These are phyloP conservation scores for button mushroom (Agaricus bisporus) DNA, from an alignment of 768 basidiomycete genomes.

Conservation along the genomic window DNA sequence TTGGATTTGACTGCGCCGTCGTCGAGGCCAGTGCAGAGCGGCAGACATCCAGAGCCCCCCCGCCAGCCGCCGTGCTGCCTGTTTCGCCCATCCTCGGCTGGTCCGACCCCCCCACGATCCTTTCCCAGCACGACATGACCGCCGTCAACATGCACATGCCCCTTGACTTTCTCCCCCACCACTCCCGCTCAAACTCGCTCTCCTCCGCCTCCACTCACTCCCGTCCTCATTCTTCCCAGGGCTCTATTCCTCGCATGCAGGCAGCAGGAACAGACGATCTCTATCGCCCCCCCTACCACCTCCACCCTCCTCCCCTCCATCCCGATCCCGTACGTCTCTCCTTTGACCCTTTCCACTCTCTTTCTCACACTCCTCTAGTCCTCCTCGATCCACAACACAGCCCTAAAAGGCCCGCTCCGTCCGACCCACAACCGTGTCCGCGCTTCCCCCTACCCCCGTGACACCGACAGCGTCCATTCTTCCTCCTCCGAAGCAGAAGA, in stretches of 20 bases:
- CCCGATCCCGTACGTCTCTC: slow-evolving; percentile 10
- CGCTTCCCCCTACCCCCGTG: slow-evolving; percentile 82
- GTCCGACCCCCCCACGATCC: slow-evolving; percentile 38
- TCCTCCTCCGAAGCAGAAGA: slow-evolving; percentile 90
- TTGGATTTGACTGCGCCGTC: slow-evolving; percentile 22
- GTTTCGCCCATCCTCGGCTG: slow-evolving; percentile 41
- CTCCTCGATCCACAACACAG: slow-evolving; percentile 39
- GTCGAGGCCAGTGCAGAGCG: not conserved
- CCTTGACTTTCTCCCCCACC: slow-evolving; percentile 69
- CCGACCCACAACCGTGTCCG: slow-evolving; percentile 75
- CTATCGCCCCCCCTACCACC: slow-evolving; percentile 61
- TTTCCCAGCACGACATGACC: slow-evolving; percentile 42
- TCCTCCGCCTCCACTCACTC: slow-evolving; percentile 73
- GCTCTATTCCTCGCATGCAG: slow-evolving; percentile 48
- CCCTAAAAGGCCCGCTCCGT: slow-evolving; percentile 72
- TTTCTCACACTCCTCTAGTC: slow-evolving; percentile 24
- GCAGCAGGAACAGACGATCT: slow-evolving; percentile 58
- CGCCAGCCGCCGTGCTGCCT: slow-evolving; percentile 16
- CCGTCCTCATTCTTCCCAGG: slow-evolving; percentile 75
- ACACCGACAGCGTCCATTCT: slow-evolving; percentile 81
- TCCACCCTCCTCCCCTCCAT: slow-evolving; percentile 37
- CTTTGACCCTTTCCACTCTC: slow-evolving; percentile 11
- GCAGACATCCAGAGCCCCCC: slow-evolving; percentile 15
- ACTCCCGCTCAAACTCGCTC: slow-evolving; percentile 71
- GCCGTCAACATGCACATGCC: slow-evolving; percentile 72